Percentiles rank a stretch among this genome's conserved stretches.
Evolutionary conservation across 768 basidiomycete species (phyloP).

Genomic region (Hydnomerulius pinastri): DNA sequence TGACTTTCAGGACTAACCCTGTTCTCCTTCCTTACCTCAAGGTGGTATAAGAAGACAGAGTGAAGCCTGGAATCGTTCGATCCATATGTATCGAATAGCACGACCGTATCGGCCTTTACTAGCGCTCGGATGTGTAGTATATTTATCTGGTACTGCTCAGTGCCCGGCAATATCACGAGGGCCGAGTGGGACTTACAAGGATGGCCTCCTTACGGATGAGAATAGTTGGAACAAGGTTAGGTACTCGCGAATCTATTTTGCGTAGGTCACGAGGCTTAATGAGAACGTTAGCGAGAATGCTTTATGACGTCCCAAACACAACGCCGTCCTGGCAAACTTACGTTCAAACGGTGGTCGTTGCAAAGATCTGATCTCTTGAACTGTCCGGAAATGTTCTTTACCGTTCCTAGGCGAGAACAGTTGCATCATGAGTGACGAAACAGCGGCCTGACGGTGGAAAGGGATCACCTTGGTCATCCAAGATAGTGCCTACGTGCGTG

Average conservation of each 20-base stretch:
- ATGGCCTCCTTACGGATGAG: slow-evolving; percentile 86
- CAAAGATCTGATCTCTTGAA: slow-evolving; percentile 92
- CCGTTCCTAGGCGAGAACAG: slow-evolving; percentile 57
- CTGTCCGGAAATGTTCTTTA: slow-evolving; percentile 84
- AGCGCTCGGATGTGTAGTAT: slow-evolving; percentile 94
- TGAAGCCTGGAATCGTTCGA: slow-evolving; percentile 84
- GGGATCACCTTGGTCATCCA: slow-evolving; percentile 76
- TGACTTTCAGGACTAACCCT: slow-evolving; percentile 8
- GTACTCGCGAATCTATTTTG: slow-evolving; percentile 93
- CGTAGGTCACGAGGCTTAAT: slow-evolving; percentile 89
- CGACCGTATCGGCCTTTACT: slow-evolving; percentile 88
- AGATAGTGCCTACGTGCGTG: slow-evolving; percentile 67
- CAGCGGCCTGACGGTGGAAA: slow-evolving; percentile 11
- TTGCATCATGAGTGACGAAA: slow-evolving; percentile 27
- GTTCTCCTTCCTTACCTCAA: slow-evolving; percentile 57
- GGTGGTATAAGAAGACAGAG: slow-evolving; percentile 84
- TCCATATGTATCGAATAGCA: slow-evolving; percentile 92
- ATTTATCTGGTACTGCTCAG: slow-evolving; percentile 60
- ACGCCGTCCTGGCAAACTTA: slow-evolving; percentile 43
- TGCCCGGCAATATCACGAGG: background rate
- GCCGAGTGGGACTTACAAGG: slow-evolving; percentile 54
- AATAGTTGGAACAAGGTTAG: slow-evolving; percentile 94
- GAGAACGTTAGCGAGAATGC: slow-evolving; percentile 25
- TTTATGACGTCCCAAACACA: slow-evolving; percentile 17
- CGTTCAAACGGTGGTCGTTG: slow-evolving; percentile 85